A percentile compares a stretch with the other conserved stretches of the same genome.
phyloP scores from a whole-genome alignment of 345 rosid genomes.

The Lagerstroemia speciosa region DNA sequence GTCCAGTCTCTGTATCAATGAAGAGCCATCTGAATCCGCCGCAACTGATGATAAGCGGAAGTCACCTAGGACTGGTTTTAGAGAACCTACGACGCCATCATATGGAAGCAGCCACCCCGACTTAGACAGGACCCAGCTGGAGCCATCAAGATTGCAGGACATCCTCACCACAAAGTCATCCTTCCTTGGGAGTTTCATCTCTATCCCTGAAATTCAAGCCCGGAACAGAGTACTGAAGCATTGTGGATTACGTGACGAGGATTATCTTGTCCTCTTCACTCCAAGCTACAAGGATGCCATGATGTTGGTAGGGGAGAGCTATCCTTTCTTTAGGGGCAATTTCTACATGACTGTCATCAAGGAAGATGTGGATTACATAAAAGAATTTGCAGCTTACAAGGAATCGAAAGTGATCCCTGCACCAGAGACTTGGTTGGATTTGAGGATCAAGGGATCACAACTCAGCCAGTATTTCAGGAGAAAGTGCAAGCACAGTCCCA shows the following conservation, averaged over 20 bases:
- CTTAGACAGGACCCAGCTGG: constrained; percentile 45
- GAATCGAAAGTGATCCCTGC: constrained; percentile 56
- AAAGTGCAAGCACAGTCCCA: constrained; percentile 53
- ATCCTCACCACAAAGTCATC: constrained; percentile 58
- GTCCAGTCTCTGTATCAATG: constrained; percentile 43
- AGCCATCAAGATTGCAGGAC: constrained; percentile 55
- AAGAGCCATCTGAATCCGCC: constrained; percentile 33
- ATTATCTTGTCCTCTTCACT: constrained; percentile 59
- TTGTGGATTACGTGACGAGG: constrained; percentile 48
- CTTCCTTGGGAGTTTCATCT: constrained; percentile 59
- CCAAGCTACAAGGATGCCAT: constrained; percentile 56
- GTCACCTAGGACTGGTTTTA: constrained; percentile 26
- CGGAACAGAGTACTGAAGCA: constrained; percentile 49
- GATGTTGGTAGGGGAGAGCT: constrained; percentile 68
- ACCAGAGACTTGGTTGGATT: constrained; percentile 62
- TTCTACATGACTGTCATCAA: constrained; percentile 43
- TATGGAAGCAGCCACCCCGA: constrained; percentile 34
- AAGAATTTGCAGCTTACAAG: constrained; percentile 54
- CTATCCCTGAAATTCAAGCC: constrained; percentile 66
- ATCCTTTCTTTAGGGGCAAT: constrained; percentile 62
- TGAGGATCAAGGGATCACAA: constrained; percentile 73
- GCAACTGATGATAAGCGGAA: constrained; percentile 26
- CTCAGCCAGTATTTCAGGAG: constrained; percentile 65
- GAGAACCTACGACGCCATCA: constrained; percentile 31
- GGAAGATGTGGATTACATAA: constrained; percentile 35